Evolutionary conservation across 2,329 filamentous ascomycete species (phyloP), one percentile per base, ranked within the genome.

Genomic region (Colletotrichum salicis): DNA sequence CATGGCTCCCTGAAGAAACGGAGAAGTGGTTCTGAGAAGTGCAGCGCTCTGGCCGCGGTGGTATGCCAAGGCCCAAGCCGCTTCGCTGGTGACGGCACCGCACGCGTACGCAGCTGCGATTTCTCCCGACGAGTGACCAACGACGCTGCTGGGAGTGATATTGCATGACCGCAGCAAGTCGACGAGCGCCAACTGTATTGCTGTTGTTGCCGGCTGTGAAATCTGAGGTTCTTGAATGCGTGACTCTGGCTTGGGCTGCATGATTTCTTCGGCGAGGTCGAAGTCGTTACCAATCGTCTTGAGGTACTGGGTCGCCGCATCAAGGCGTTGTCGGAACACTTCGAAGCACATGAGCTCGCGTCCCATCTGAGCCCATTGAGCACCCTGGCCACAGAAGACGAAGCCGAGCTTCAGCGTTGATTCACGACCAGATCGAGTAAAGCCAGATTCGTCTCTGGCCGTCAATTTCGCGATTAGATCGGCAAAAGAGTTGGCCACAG

Each of bases 51-150:
- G 72, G 2, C 84, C 85, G 12, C 85, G 82, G 27, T 81, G 78
- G 70, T 84, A 86, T 3, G 84, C 81, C 37, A 84, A 78, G 57
- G 80, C 76, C 82, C 83, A 85, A 5, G 84, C 84, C 6, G 77
- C 76, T 59, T 82, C 76, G 24, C 77, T 76, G 2, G 79, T 78
- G 24, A 86, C 76, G 19, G 78, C 78, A 0, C 79, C 81, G 0
- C 77, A 77, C 10, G 84, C 82, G 65, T 82, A 84, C 1, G 85
- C 84, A 7, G 84, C 85, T 1, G 84, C 84, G 37, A 86, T 82
- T 65, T 86, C 85, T 2, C 85, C 85, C 1, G 84, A 86, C 0
- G 84, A 86, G 72, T 86, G 85, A 0, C 85, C 84, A 8, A 86
- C 77, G 4, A 85, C 82, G 22, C 78, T 75, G 6, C 70, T 72